Base-by-base conservation (phyloP, 1,139 yeast genomes). In the Suhomyces taliae region DNA sequence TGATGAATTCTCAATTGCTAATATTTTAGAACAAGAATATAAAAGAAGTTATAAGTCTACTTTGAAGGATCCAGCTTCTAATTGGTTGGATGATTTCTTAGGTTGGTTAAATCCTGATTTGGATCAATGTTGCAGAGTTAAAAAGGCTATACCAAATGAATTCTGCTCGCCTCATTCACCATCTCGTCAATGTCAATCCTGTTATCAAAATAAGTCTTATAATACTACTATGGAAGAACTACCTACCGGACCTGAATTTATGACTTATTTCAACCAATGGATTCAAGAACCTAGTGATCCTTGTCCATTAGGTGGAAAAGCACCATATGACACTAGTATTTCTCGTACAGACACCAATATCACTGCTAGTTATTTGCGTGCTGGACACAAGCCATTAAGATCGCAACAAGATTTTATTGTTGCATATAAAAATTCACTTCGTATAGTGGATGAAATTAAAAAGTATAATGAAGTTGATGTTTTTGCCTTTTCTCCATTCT, bases 301-400 rank as follows among this genome's bases (percentile, higher is more conserved):
- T 3, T 93, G 99, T 65, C 97, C 98, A 1, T 72, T 93, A 31
- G 98, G 97, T 4, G 99, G 99, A 1, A 87, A 88, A 59, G 98
- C 98, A 0, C 96, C 98, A 0, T 93, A 91, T 60, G 78, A 87
- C 0, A 67, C 72, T 6, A 76, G 95, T 0, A 72, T 93, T 14
- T 65, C 76, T 1, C 70, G 72, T 44, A 67, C 72, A 14, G 66
- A 70, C 0, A 47, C 57, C 9, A 58, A 58, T 1, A 76, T 91
- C 19, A 56, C 62, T 6, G 74, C 95, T 1, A 82, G 93, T 4
- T 77, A 81, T 36, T 88, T 91, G 68, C 71, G 98, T 53, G 81
- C 95, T 0, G 78, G 88, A n/a, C 98, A 93, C 64, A 66, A 65
- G 1, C 95, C 97, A 0, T 71, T 93, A 54, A 75, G 88, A 48